Conservation (phyloP, 768 basidiomycete species). For the Kwoniella pini region DNA sequence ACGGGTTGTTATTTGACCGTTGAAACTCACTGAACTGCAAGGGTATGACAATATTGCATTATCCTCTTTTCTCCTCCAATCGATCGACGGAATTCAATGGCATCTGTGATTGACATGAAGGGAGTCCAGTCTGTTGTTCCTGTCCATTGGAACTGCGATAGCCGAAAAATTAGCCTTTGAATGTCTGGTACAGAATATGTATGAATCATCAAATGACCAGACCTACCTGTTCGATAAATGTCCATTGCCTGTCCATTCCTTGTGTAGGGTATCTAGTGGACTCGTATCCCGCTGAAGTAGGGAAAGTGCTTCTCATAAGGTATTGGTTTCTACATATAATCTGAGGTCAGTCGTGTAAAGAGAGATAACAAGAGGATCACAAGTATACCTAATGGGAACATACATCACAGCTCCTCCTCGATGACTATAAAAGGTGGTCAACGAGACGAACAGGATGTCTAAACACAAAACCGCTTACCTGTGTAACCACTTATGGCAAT, state of each 20-base stretch:
- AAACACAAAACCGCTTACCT: constrained; percentile 22
- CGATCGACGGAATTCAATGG: constrained; percentile 70
- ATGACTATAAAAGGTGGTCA: constrained; percentile 48
- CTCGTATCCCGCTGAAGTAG: constrained; percentile 46
- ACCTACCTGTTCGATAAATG: constrained; percentile 39
- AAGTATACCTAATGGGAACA: constrained; percentile 65
- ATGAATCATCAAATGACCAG: not conserved
- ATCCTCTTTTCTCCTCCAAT: constrained; percentile 76
- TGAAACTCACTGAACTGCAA: constrained; percentile 61
- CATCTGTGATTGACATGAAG: constrained; percentile 55
- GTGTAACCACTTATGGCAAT: constrained; percentile 84
- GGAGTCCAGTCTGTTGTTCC: constrained; percentile 50
- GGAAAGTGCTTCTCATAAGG: constrained; percentile 41
- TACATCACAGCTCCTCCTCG: constrained; percentile 71
- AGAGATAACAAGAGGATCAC: not conserved
- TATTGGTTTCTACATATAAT: constrained; percentile 49
- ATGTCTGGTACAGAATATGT: too few species aligned
- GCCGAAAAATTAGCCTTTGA: not conserved
- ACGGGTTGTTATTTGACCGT: too few species aligned
- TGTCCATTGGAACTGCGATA: constrained; percentile 43
- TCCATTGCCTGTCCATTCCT: constrained; percentile 25
- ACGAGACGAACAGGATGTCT: not conserved
- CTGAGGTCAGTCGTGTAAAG: not conserved
- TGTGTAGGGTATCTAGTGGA: constrained; percentile 38
- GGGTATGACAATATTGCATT: constrained; percentile 66